Conservation (phyloP, 2,329 filamentous ascomycete genomes). For the Geosmithia flava region DNA sequence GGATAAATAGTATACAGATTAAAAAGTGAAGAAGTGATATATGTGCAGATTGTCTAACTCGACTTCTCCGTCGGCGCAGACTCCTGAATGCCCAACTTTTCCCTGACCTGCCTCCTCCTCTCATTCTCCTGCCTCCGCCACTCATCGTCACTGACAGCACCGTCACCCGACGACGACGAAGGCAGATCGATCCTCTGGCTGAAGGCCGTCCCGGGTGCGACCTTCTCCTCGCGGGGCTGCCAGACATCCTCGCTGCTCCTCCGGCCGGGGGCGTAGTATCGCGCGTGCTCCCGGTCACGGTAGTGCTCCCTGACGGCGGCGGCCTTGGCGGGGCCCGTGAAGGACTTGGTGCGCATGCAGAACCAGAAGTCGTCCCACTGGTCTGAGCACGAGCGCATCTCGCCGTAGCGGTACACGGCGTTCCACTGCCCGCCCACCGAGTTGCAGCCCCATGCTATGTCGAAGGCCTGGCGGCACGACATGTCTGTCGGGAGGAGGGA, state of each 20-base stretch:
- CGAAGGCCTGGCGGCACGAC: slow-evolving; percentile 84
- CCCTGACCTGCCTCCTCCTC: slow-evolving; percentile 20
- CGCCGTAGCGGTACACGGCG: slow-evolving; percentile 78
- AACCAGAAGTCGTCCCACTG: slow-evolving; percentile 95
- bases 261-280: slow-evolving; percentile 50
- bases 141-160: slow-evolving; percentile 25
- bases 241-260: slow-evolving; percentile 85
- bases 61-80: background rate
- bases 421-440: slow-evolving; percentile 85
- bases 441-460: slow-evolving; percentile 89
- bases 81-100: slow-evolving; percentile 12
- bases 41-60: background rate
- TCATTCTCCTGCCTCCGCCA: slow-evolving; percentile 22
- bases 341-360: slow-evolving; percentile 76
- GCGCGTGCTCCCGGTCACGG: slow-evolving; percentile 49
- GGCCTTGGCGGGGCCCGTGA: slow-evolving; percentile 45
- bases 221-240: slow-evolving; percentile 55
- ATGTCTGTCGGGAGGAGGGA: slow-evolving; percentile 68
- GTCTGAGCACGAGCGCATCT: slow-evolving; percentile 63
- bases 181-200: slow-evolving; percentile 23
- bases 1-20: too few species aligned
- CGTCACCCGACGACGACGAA: background rate
- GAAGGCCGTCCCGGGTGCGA: slow-evolving; percentile 37
- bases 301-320: slow-evolving; percentile 56
- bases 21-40: too few species aligned